A percentile compares a stretch with the other conserved stretches of the same genome.
Conservation (phyloP, 2,329 filamentous ascomycete genomes). For the Fusarium tanahbumbuense region DNA sequence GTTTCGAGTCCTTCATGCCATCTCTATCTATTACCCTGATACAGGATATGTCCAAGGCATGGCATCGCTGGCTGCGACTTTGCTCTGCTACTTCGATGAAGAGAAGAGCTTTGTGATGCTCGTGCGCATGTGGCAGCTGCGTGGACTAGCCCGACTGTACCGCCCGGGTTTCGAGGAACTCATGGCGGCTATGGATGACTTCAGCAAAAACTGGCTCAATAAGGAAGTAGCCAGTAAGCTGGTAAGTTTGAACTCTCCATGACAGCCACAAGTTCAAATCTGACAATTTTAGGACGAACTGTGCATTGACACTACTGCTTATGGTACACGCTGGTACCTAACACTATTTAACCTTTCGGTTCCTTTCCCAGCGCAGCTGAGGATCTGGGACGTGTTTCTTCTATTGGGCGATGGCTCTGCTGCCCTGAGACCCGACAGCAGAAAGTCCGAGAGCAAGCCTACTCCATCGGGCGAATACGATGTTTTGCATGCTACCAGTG, state of each 20-base stretch:
- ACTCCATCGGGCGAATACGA: conserved; percentile 70
- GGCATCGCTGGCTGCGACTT: conserved; percentile 90
- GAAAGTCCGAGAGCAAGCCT: conserved; percentile 36
- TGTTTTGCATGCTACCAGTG: conserved; percentile 88
- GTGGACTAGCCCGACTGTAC: conserved; percentile 88
- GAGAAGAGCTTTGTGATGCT: conserved; percentile 96
- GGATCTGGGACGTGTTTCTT: conserved; percentile 98
- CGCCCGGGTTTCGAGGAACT: conserved; percentile 85
- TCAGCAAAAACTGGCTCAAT: conserved; percentile 85
- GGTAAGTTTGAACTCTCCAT: conserved; percentile 62
- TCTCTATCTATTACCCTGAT: conserved; percentile 90
- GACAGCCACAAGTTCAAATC: neutral
- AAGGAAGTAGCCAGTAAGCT: conserved; percentile 85
- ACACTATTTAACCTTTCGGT: conserved; percentile 98
- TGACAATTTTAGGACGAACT: conserved; percentile 71
- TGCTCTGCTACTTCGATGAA: conserved; percentile 97
- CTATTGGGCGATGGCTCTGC: conserved; percentile 71
- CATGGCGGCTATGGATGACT: conserved; percentile 86
- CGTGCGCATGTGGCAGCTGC: conserved; percentile 90
- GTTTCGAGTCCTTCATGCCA: conserved; percentile 90
- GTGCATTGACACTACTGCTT: conserved; percentile 87
- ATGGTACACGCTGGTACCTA: conserved; percentile 96
- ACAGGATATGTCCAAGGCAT: conserved; percentile 98
- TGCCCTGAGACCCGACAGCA: conserved; percentile 17
- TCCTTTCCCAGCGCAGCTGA: conserved; percentile 91